Conservation (phyloP, 495 filamentous ascomycete genomes). For the Hypoxylon cercidicola region DNA sequence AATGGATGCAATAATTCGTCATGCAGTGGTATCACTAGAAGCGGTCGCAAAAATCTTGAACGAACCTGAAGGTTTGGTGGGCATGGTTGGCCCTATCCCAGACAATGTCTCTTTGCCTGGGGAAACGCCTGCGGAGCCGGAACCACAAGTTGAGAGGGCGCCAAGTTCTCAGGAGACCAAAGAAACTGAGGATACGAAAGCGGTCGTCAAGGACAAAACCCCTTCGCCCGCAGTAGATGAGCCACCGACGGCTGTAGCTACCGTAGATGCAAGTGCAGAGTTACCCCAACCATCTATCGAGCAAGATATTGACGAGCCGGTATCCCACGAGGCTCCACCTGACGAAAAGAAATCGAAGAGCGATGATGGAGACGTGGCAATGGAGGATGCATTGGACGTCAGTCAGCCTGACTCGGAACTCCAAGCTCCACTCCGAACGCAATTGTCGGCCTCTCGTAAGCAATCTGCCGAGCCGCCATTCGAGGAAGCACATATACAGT, state of each 20-base stretch:
- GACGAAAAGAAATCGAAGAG: slow-evolving; percentile 36
- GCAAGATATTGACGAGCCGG: slow-evolving; percentile 38
- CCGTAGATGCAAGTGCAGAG: slow-evolving; percentile 24
- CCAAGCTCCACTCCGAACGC: slow-evolving; percentile 16
- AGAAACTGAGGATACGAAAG: slow-evolving; percentile 38
- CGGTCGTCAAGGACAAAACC: slow-evolving; percentile 37
- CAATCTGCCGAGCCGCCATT: slow-evolving; percentile 32
- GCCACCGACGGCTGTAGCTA: slow-evolving; percentile 29
- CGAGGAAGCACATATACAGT: slow-evolving; percentile 38
- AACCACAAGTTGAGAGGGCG: slow-evolving; percentile 53
- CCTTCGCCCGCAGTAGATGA: slow-evolving; percentile 26
- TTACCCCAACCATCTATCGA: slow-evolving; percentile 42
- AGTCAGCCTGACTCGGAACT: slow-evolving; percentile 51
- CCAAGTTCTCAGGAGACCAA: slow-evolving; percentile 45
- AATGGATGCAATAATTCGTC: slow-evolving; percentile 42
- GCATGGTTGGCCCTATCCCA: slow-evolving; percentile 50
- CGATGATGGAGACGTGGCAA: slow-evolving; percentile 43
- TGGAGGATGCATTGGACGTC: slow-evolving; percentile 53
- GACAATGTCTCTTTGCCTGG: slow-evolving; percentile 41
- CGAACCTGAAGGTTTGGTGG: slow-evolving; percentile 44
- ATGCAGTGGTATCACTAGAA: slow-evolving; percentile 48
- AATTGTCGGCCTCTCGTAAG: slow-evolving; percentile 18
- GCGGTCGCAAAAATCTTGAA: slow-evolving; percentile 49
- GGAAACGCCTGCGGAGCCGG: slow-evolving; percentile 47
- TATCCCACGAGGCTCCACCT: slow-evolving; percentile 18